phyloP scores from a whole-genome alignment of 805 yeast genomes.

The Priceomyces castillae region DNA sequence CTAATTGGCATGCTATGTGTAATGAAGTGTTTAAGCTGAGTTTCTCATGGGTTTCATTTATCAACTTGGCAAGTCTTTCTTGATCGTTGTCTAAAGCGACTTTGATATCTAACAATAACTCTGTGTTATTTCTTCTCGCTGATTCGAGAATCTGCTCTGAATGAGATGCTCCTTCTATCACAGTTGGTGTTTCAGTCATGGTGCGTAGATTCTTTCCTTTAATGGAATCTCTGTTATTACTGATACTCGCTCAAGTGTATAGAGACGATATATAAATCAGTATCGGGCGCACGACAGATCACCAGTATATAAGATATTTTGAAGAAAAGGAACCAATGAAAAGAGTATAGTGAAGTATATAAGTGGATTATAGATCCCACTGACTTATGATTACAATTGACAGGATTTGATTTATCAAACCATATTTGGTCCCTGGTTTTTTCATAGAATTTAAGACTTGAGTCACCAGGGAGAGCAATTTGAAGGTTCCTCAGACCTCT shows the following conservation, averaged over 20 bases:
- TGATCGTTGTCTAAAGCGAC: constrained; percentile 40
- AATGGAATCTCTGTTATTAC: background rate
- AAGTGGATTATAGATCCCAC: no score
- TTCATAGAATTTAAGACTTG: no score
- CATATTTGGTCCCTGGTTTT: no score
- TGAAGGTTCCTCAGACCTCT: no score
- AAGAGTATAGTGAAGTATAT: no score
- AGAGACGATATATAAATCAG: background rate
- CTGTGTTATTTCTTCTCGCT: constrained; percentile 83
- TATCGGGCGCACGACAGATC: background rate
- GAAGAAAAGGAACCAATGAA: no score
- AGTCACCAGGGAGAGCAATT: no score
- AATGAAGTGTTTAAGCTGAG: constrained; percentile 78
- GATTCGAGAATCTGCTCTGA: constrained; percentile 79
- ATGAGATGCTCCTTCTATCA: constrained; percentile 61
- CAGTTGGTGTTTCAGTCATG: constrained; percentile 5
- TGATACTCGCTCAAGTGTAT: background rate
- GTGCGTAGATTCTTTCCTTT: background rate
- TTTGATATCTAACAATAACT: constrained; percentile 60
- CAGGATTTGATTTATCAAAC: no score
- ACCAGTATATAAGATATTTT: no score
- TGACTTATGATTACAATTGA: no score
- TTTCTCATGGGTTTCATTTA: constrained; percentile 64
- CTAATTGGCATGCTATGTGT: constrained; percentile 78
- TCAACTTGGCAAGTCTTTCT: constrained; percentile 41